These are phyloP conservation scores for Cnidoscolus chayamansa DNA, from an alignment of 441 rosid species.

Conservation along the genomic window DNA sequence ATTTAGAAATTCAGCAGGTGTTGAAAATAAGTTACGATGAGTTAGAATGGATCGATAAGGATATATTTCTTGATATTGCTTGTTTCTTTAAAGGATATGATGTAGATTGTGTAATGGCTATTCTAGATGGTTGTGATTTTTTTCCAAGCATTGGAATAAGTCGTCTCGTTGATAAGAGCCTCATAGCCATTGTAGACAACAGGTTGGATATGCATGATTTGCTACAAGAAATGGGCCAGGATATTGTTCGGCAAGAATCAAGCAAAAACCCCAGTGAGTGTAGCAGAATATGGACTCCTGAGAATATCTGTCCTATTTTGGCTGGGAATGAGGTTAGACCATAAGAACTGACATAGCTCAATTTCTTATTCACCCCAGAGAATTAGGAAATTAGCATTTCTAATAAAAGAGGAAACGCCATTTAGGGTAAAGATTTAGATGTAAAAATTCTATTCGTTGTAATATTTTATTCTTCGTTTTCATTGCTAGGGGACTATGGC, in stretches of 20 bases:
- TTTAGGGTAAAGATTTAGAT: too few species aligned
- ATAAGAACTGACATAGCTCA: background rate
- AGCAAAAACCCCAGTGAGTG: conserved; percentile 30
- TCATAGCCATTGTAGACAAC: conserved; percentile 9
- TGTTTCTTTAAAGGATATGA: conserved; percentile 29
- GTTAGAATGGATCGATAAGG: conserved; percentile 17
- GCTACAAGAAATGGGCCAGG: conserved; percentile 50
- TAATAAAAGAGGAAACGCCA: too few species aligned
- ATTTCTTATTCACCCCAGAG: background rate
- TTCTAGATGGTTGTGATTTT: conserved; percentile 24
- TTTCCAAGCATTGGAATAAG: conserved; percentile 22
- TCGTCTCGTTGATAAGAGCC: conserved; percentile 25
- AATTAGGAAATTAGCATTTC: too few species aligned
- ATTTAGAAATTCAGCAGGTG: conserved; percentile 9
- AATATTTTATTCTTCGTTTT: background rate
- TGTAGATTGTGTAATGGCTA: conserved; percentile 18
- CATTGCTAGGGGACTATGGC: conserved; percentile 18
- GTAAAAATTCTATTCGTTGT: background rate
- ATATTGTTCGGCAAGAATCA: conserved; percentile 35
- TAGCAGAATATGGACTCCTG: conserved; percentile 41
- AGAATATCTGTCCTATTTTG: conserved; percentile 21
- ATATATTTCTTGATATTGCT: conserved; percentile 30
- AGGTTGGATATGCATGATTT: conserved; percentile 29
- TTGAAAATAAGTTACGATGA: conserved; percentile 23
- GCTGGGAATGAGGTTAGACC: conserved; percentile 23